phyloP scores from a whole-genome alignment of 768 basidiomycete species.

The Amylocystis lapponica region DNA sequence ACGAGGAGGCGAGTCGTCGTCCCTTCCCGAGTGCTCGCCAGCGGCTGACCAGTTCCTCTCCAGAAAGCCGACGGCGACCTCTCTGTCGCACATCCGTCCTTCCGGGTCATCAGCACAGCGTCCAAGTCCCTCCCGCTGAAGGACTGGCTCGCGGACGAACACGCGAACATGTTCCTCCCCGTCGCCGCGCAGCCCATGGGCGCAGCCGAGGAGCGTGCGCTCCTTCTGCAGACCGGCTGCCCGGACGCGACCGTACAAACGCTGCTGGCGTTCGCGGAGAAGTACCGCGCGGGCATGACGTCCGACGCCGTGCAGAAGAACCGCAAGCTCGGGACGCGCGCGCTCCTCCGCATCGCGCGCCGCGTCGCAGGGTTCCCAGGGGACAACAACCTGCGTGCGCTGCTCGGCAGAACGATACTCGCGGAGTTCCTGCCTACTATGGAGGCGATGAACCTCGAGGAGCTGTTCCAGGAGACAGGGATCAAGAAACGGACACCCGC shows the following conservation, averaged over 20 bases:
- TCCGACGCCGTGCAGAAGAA: conserved; percentile 54
- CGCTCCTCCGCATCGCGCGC: conserved; percentile 49
- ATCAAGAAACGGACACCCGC: conserved; percentile 37
- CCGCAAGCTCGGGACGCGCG: conserved; percentile 56
- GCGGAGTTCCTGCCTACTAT: conserved; percentile 56
- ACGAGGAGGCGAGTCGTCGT: conserved; percentile 36
- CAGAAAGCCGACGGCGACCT: conserved; percentile 32
- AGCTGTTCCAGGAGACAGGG: conserved; percentile 44
- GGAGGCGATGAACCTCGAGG: conserved; percentile 49
- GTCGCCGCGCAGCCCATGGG: conserved; percentile 58
- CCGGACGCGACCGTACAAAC: conserved; percentile 28
- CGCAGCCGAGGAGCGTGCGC: conserved; percentile 38
- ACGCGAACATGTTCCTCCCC: conserved; percentile 67
- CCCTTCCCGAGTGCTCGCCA: conserved; percentile 1
- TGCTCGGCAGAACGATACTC: conserved; percentile 46
- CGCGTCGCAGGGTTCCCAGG: conserved; percentile 38
- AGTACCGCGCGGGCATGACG: conserved; percentile 50
- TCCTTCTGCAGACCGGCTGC: conserved; percentile 51
- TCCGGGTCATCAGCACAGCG: conserved; percentile 56
- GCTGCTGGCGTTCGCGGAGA: conserved; percentile 50
- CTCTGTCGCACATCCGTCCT: conserved; percentile 48
- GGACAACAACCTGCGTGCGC: conserved; percentile 38
- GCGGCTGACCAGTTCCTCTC: no score
- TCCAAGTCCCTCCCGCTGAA: conserved; percentile 61
- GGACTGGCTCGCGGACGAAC: conserved; percentile 63